Percentiles rank a stretch among this genome's conserved stretches.
phyloP scores from a whole-genome alignment of 2,329 filamentous ascomycete genomes.

The Colletotrichum sp. region DNA sequence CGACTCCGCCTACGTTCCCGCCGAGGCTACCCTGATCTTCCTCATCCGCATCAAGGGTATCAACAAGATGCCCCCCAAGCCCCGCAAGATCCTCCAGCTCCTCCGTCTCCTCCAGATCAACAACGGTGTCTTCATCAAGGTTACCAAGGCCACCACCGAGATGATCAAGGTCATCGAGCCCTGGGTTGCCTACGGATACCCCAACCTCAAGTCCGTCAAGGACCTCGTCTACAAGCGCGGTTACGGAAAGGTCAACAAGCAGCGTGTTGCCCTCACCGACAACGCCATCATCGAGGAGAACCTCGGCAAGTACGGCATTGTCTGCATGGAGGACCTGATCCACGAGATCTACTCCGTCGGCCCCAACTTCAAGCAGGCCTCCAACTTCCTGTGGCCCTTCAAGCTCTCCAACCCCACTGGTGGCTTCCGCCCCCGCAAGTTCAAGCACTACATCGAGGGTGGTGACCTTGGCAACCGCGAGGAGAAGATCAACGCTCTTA shows the following conservation, averaged over 20 bases:
- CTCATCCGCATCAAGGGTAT: slow-evolving; percentile 99
- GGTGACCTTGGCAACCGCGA: slow-evolving; percentile 99
- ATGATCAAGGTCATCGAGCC: slow-evolving; percentile 99
- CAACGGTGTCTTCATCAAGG: slow-evolving; percentile 97
- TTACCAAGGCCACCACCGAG: slow-evolving; percentile 97
- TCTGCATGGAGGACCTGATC: slow-evolving; percentile 99
- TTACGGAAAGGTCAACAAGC: slow-evolving; percentile 99
- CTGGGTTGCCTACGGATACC: slow-evolving; percentile 99
- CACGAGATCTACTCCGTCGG: slow-evolving; percentile 99
- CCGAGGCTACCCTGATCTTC: slow-evolving; percentile 96
- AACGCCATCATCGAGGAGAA: slow-evolving; percentile 96
- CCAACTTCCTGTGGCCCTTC: slow-evolving; percentile 99
- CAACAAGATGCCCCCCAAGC: slow-evolving; percentile 99
- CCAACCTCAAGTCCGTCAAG: slow-evolving; percentile 98
- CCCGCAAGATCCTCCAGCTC: slow-evolving; percentile 99
- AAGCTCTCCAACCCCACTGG: slow-evolving; percentile 99
- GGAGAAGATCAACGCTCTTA: slow-evolving; percentile 94
- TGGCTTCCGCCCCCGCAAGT: slow-evolving; percentile 95
- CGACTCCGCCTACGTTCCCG: slow-evolving; percentile 92
- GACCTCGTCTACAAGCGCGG: slow-evolving; percentile 99
- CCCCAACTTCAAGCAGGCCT: slow-evolving; percentile 99
- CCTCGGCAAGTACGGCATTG: slow-evolving; percentile 97
- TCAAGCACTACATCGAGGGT: slow-evolving; percentile 98
- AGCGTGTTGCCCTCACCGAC: slow-evolving; percentile 95
- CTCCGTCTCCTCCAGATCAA: slow-evolving; percentile 99